A percentile compares a stretch with the other conserved stretches of the same genome.
phyloP scores from a whole-genome alignment of 805 yeast species.

The Spathaspora girioi region DNA sequence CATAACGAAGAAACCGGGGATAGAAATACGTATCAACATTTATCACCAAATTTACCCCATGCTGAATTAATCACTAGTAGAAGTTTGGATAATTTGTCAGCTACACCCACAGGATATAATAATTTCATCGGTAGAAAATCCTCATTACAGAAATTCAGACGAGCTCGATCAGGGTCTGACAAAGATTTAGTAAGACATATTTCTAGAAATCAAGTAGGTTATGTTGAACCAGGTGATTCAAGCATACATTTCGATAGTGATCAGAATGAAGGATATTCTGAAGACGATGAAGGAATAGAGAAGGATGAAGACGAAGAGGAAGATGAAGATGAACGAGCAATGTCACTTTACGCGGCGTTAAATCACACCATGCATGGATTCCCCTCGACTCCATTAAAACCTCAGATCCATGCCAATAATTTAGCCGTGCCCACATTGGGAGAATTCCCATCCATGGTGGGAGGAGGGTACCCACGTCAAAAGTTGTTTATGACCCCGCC shows the following conservation, averaged over 20 bases:
- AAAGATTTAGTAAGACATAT: constrained; percentile 9
- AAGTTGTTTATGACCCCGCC: neutral
- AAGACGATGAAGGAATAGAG: constrained; percentile 12
- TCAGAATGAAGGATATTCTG: constrained; percentile 1
- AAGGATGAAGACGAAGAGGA: constrained; percentile 42
- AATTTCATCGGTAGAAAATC: constrained; percentile 16
- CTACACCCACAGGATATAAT: constrained; percentile 16
- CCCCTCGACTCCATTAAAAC: constrained; percentile 18
- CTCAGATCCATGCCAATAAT: constrained; percentile 10
- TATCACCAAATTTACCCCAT: constrained; percentile 13
- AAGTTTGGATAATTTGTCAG: constrained; percentile 25
- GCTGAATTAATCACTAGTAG: constrained; percentile 14
- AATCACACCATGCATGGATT: constrained; percentile 17
- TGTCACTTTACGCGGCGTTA: constrained; percentile 61
- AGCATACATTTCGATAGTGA: constrained; percentile 4
- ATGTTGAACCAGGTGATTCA: constrained; percentile 7
- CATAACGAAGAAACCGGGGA: neutral
- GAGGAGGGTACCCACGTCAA: neutral
- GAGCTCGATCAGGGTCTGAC: constrained; percentile 14
- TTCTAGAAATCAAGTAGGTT: constrained; percentile 2
- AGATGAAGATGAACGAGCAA: constrained; percentile 63
- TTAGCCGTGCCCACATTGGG: constrained; percentile 38
- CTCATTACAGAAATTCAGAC: constrained; percentile 8
- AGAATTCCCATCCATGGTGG: constrained; percentile 37
- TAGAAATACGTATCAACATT: constrained; percentile 22